These are phyloP conservation scores for Triadica sebifera DNA, from an alignment of 345 rosid genomes.

Conservation along the genomic window DNA sequence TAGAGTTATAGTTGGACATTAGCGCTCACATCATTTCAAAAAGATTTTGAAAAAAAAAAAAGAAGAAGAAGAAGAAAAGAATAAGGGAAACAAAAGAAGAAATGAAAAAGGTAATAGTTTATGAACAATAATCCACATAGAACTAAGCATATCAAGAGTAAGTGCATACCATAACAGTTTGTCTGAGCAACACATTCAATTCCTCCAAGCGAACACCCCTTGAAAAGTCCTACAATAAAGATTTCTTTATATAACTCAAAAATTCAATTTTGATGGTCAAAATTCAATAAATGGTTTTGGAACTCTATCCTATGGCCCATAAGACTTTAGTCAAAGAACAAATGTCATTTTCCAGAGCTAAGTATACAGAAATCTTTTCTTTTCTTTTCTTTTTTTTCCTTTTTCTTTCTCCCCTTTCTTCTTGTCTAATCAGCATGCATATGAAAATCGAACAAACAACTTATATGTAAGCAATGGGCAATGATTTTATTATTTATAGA, in stretches of 20 bases:
- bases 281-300: background rate
- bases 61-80: too few species aligned
- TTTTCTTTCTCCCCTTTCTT: background rate
- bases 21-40: background rate
- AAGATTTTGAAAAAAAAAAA: too few species aligned
- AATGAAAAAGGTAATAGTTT: background rate
- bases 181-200: slow-evolving; percentile 73
- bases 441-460: background rate
- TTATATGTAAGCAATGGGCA: slow-evolving; percentile 5
- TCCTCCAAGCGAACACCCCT: slow-evolving; percentile 92
- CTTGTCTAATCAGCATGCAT: background rate
- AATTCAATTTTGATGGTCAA: slow-evolving; percentile 12
- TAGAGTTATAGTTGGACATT: background rate
- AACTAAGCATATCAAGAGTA: slow-evolving; percentile 20
- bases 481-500: too few species aligned
- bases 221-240: slow-evolving; percentile 70
- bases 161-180: slow-evolving; percentile 79
- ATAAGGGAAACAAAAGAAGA: background rate
- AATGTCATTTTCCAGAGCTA: slow-evolving; percentile 15
- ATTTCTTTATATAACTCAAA: slow-evolving; percentile 18
- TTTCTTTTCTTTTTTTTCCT: too few species aligned
- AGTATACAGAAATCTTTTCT: background rate
- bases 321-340: background rate
- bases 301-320: background rate
- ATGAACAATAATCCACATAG: background rate